Evolutionary conservation across 2,329 filamentous ascomycete species (phyloP), one percentile per base, ranked within the genome.

Genomic region (Cryphonectria nitschkei): DNA sequence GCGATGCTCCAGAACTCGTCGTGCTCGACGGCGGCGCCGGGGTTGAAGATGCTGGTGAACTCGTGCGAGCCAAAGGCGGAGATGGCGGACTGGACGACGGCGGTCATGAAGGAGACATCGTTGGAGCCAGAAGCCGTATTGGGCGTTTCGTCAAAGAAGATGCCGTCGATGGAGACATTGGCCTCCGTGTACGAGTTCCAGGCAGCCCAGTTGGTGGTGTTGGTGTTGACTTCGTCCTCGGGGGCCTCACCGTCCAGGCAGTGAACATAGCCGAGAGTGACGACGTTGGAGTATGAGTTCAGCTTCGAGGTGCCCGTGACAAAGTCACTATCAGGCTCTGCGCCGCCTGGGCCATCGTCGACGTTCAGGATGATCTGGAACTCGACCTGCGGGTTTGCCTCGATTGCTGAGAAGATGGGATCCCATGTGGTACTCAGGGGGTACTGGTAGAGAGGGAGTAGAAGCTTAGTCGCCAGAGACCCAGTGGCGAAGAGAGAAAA

Each of bases 121-220:
- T 54, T 37, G 34, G 22, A 3, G 14, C 58, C 60, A n/a, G 11
- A 70, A 76, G 52, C 70, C 73, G 26, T 70, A 73, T 37, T n/a
- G 37, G 14, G 68, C 60, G 1, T 70, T 77, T 73, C 71, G 56
- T 73, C 71, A 46, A 71, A 73, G 66, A 73, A 73, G 58, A 73
- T 69, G 50, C 71, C 71, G n/a, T 56, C 60, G 50, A 73, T 58
- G 34, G 69, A 71, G n/a, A 62, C 62, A 22, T 69, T 65, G 0
- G 50, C 66, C 11, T 46, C 61, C 2, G 62, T 3, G 64, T 65
- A 67, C 29, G 65, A 58, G 29, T 65, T 69, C 69, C 69, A 69
- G 29, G 63, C 34, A 1, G 56, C 65, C 72, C 69, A 73, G 9
- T 54, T 50, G 1, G 62, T 69, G 56, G 65, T 39, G n/a, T 71